A percentile compares a stretch with the other conserved stretches of the same genome.
Evolutionary conservation across 352 stramenopile genomes (phyloP).

Genomic region (Phytophthora idaei): DNA sequence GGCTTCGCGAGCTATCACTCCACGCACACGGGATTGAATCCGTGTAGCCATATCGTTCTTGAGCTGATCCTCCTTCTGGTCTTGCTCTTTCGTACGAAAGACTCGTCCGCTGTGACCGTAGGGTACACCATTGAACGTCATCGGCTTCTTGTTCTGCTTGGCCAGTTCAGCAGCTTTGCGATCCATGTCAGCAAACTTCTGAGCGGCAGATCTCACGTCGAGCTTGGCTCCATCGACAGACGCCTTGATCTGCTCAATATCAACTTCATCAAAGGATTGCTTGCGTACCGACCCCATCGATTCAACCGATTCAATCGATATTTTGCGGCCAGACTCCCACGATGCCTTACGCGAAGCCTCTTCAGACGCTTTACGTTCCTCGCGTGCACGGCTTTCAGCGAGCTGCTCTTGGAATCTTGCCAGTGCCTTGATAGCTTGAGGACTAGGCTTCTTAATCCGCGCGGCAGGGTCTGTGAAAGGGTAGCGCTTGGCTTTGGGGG

Average conservation of each 20-base stretch:
- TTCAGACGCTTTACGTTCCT: constrained; percentile 42
- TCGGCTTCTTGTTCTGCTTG: constrained; percentile 45
- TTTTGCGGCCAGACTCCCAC: constrained; percentile 40
- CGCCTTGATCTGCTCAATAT: constrained; percentile 63
- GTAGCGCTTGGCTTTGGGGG: constrained; percentile 53
- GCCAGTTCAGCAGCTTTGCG: constrained; percentile 51
- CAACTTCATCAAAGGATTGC: constrained; percentile 49
- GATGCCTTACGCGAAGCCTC: constrained; percentile 42
- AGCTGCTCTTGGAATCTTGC: constrained; percentile 67
- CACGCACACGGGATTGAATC: constrained; percentile 51
- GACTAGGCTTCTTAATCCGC: constrained; percentile 50
- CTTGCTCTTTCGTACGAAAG: constrained; percentile 42
- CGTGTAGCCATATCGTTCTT: constrained; percentile 52
- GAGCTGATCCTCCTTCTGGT: constrained; percentile 26
- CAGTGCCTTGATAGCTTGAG: constrained; percentile 50
- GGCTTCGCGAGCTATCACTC: constrained; percentile 37
- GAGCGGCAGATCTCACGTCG: constrained; percentile 57
- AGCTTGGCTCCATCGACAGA: constrained; percentile 57
- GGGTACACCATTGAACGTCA: constrained; percentile 42
- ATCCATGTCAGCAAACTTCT: constrained; percentile 73
- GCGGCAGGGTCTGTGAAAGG: constrained; percentile 61
- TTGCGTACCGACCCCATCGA: constrained; percentile 42
- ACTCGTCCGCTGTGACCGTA: constrained; percentile 24
- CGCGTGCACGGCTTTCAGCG: constrained; percentile 46
- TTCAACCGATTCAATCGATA: constrained; percentile 46